Evolutionary conservation across 1,284 basidiomycete genomes (phyloP), one percentile per base, ranked within the genome.

Genomic region (Schizophyllum commune): DNA sequence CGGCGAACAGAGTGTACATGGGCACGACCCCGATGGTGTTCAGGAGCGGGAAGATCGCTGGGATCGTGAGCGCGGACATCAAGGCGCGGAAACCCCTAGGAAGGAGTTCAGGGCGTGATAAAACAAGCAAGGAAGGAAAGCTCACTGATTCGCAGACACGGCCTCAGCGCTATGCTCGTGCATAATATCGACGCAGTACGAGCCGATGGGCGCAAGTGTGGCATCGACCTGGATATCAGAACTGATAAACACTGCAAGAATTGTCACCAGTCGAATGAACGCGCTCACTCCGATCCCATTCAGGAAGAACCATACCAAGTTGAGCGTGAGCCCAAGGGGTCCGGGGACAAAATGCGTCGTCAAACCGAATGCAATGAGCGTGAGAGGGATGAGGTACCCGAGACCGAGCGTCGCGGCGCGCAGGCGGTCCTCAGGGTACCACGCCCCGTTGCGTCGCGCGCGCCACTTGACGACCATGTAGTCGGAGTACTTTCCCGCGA

Each of bases 401-500:
- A 79, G 63, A 0, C 72, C 71, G 13, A 13, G 34, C 7, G 34
- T 39, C 7, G 34, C 13, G 0, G 74, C 74, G 17, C 69, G 66
- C 7, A 82, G 66, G 8, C 79, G 66, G 66, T 82, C 80, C 63
- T 82, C 80, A 1, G 79, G 77, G 8, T 66, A 69, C 72, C 65
- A 70, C 60, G 73, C 60, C 68, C 74, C 75, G 68, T 72, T 73
- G 17, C 79, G 68, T 52, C 73, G 73, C 39, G 64, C 66, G 17
- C 77, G 72, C 63, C 72, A 78, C 55, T 68, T 68, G 33, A 69
- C 66, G n/a, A 81, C 70, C 0, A 68, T 68, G 32, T 65, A 58
- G 66, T 82, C 80, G 0, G 78, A 75, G 33, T 72, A 68, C 0
- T 70, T 76, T 15, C 75, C 83, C 60, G 72, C 70, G 8, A 75